Evolutionary conservation across 495 filamentous ascomycete species (phyloP), one percentile per base, ranked within the genome.

Genomic region (Entonaema liquescens): DNA sequence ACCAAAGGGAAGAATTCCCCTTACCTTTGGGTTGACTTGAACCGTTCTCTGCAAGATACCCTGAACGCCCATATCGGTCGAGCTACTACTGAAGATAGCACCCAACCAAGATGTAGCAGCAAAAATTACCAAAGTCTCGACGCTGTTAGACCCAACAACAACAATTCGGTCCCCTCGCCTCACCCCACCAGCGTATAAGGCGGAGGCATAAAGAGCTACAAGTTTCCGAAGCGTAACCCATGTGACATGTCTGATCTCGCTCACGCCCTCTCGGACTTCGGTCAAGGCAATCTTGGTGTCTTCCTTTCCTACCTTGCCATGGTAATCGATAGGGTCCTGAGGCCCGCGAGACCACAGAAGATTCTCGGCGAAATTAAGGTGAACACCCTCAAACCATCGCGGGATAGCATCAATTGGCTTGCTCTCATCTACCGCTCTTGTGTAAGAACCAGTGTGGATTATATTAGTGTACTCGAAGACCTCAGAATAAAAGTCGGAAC

Each of bases 11-110:
- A 19, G 13, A 19, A 26, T 21, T 5, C 13, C 5, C 19, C 71
- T 29, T 67, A 82, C 79, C 76, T 84, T 84, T 33, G 91, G 92
- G 73, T 89, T 82, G 40, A 94, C 86, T 80, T 94, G 91, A 50
- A 88, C 77, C 58, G 92, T 78, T 25, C 92, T 82, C 77, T 94
- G 90, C 69, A 95, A 74, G 9, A 95, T 87, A 0, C 92, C 92
- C 71, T 89, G 89, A 35, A 88, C 87, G 0, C 91, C 91, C 85
- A 92, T 94, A 81, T 95, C 92, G 1, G 92, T 94, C 26, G 89
- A 91, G 50, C 85, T 88, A 52, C 86, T 89, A 36, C 86, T 89
- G 73, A 93, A 93, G 17, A 95, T 77, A 13, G 84, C 92, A 0
- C 92, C 92, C 13, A 94, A 69, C 74, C 88, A 86, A 7, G 83